Evolutionary conservation across 108 stramenopile species (phyloP).

Genomic region (Skeletonema grethae): DNA sequence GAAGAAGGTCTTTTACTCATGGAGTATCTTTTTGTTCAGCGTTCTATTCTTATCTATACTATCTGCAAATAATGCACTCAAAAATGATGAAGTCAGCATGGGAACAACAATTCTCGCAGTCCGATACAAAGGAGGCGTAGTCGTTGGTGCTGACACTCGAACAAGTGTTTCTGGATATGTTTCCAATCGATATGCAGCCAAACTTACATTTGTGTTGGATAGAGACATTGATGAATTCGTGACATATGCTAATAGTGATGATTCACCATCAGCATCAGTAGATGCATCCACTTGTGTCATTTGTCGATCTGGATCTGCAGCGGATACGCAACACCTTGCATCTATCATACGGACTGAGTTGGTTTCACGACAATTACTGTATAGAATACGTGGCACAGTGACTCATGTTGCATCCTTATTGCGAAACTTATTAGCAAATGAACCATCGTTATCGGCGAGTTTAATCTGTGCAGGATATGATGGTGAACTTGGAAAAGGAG

Average conservation of each 20-base stretch:
- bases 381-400: constrained; percentile 48
- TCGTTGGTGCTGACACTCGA: constrained; percentile 33
- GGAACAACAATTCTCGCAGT: constrained; percentile 85
- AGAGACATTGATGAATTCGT: constrained; percentile 39
- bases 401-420: constrained; percentile 73
- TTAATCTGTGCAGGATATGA: constrained; percentile 81
- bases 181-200: constrained; percentile 78
- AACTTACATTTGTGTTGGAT: constrained; percentile 62
- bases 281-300: constrained; percentile 69
- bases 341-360: constrained; percentile 47
- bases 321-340: constrained; percentile 81
- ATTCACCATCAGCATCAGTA: neutral
- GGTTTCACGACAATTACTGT: constrained; percentile 43
- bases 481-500: constrained; percentile 45
- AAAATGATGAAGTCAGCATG: constrained; percentile 57
- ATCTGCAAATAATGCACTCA: constrained; percentile 6
- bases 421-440: constrained; percentile 40
- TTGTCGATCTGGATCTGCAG: constrained; percentile 84
- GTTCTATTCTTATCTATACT: neutral
- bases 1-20: neutral
- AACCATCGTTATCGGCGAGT: constrained; percentile 56
- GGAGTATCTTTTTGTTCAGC: neutral
- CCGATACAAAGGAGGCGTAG: constrained; percentile 60
- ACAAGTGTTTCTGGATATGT: constrained; percentile 74
- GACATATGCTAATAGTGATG: neutral